Evolutionary conservation across 2,329 filamentous ascomycete species (phyloP).

Genomic region (Penicillium sp.): DNA sequence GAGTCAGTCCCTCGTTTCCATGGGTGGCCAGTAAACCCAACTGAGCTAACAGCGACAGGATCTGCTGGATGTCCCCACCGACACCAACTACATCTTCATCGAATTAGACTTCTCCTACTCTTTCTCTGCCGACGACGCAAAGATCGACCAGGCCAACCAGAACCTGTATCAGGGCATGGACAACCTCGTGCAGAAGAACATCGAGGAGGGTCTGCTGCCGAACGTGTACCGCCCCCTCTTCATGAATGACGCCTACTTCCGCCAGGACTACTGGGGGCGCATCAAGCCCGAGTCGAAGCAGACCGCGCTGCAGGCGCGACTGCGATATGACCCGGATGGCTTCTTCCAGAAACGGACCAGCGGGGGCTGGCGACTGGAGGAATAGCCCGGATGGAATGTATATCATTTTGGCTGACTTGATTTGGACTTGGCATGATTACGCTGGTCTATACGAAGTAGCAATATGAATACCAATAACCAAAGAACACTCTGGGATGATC

Average conservation of each 20-base stretch:
- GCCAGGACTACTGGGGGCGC: conserved; percentile 47
- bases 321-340: conserved; percentile 40
- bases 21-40: neutral
- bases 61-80: conserved; percentile 42
- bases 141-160: conserved; percentile 41
- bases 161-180: conserved; percentile 38
- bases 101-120: conserved; percentile 47
- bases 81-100: conserved; percentile 45
- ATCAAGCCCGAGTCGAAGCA: conserved; percentile 31
- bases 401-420: neutral
- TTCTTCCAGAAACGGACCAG: conserved; percentile 44
- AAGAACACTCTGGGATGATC: too few relatives aligned
- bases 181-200: conserved; percentile 35
- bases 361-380: conserved; percentile 38
- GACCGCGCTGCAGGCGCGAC: conserved; percentile 33
- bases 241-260: conserved; percentile 47
- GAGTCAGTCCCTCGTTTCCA: conserved; percentile 30
- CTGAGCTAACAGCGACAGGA: conserved; percentile 26
- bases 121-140: conserved; percentile 33
- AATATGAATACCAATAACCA: too few relatives aligned
- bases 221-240: conserved; percentile 47
- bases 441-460: too few relatives aligned
- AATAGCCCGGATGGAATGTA: neutral
- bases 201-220: conserved; percentile 35
- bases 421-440: neutral